Evolutionary conservation across 2,329 filamentous ascomycete species (phyloP).

Genomic region (Fusarium nanum): DNA sequence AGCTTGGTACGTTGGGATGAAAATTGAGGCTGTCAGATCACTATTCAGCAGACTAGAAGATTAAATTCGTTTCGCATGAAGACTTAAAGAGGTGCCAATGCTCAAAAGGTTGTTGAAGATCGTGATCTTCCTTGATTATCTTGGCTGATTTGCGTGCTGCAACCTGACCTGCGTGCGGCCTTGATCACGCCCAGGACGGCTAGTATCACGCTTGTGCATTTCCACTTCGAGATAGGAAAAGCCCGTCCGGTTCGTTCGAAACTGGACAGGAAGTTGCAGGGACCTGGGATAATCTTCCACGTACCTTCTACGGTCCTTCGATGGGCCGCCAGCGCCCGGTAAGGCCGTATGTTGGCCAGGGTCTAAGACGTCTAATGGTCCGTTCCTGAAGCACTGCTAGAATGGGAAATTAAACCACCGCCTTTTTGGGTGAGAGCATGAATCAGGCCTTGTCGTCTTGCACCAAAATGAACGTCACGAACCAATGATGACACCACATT

Average conservation of each 20-base stretch:
- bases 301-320: constrained; percentile 44
- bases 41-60: background rate
- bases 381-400: constrained; percentile 37
- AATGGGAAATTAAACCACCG: constrained; percentile 45
- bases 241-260: constrained; percentile 35
- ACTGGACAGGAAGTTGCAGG: constrained; percentile 30
- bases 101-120: constrained; percentile 12
- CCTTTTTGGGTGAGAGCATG: constrained; percentile 27
- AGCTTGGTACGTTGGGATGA: constrained; percentile 12
- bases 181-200: constrained; percentile 41
- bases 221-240: constrained; percentile 38
- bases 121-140: constrained; percentile 14
- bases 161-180: constrained; percentile 43
- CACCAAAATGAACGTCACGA: constrained; percentile 42
- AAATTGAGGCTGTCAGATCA: constrained; percentile 16
- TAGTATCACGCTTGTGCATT: constrained; percentile 27
- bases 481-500: constrained; percentile 39
- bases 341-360: constrained; percentile 42
- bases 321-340: constrained; percentile 39
- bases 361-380: constrained; percentile 9
- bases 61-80: constrained; percentile 18
- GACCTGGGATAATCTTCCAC: constrained; percentile 21
- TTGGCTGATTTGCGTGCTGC: constrained; percentile 18
- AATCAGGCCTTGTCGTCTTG: constrained; percentile 36
- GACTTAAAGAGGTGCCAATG: constrained; percentile 25